Conservation (phyloP, 2,329 filamentous ascomycete species). For the Drechslerella dactyloides region DNA sequence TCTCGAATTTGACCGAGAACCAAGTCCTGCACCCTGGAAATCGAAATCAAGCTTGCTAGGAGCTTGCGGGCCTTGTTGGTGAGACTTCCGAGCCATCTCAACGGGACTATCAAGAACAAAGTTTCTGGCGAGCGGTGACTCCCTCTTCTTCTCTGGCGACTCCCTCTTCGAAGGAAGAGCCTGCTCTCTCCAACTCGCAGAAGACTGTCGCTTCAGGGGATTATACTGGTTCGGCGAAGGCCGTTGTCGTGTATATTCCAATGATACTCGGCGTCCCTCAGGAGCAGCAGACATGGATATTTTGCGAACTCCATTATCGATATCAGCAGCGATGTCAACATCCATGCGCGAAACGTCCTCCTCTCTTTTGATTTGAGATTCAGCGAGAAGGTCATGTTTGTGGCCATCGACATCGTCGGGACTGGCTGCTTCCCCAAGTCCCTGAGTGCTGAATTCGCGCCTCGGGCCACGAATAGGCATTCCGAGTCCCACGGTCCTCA, state of each 20-base stretch:
- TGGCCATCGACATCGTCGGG: conserved; percentile 29
- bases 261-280: conserved; percentile 22
- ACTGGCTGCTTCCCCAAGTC: conserved; percentile 24
- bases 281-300: conserved; percentile 10
- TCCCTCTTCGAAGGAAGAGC: conserved; percentile 46
- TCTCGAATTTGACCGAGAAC: conserved; percentile 42
- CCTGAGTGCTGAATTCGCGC: conserved; percentile 31
- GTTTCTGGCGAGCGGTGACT: conserved; percentile 26
- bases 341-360: conserved; percentile 21
- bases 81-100: conserved; percentile 37
- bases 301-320: conserved; percentile 16
- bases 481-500: conserved; percentile 38
- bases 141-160: conserved; percentile 39
- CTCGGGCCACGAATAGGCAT: conserved; percentile 50
- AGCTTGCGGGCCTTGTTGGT: conserved; percentile 26
- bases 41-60: conserved; percentile 43
- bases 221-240: conserved; percentile 49
- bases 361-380: conserved; percentile 37
- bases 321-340: conserved; percentile 18
- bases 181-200: conserved; percentile 48
- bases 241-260: conserved; percentile 40
- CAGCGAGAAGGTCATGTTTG: conserved; percentile 43
- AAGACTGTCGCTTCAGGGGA: conserved; percentile 47
- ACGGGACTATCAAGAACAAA: conserved; percentile 39
- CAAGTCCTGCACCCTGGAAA: conserved; percentile 20